Evolutionary conservation across 345 rosid genomes (phyloP).

Genomic region (Corchorus capsularis): DNA sequence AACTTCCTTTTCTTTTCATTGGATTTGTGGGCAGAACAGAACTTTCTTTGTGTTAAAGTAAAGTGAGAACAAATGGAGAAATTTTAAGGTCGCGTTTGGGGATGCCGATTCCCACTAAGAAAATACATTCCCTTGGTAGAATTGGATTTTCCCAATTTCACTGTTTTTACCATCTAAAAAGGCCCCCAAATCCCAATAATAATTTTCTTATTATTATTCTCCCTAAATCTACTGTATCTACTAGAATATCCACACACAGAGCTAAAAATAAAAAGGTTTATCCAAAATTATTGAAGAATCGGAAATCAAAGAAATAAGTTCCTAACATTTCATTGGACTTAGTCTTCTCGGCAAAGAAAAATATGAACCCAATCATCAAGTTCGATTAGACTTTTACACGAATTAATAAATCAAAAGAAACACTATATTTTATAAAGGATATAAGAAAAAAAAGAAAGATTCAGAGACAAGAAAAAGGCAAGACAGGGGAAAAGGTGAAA

Average conservation of each 20-base stretch:
- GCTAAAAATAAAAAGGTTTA: neutral
- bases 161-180: neutral
- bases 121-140: too few relatives aligned
- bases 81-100: neutral
- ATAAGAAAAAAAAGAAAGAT: neutral
- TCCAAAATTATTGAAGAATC: neutral
- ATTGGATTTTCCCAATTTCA: neutral
- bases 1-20: neutral
- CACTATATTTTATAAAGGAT: too few relatives aligned
- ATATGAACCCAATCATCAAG: neutral
- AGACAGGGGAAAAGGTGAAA: neutral
- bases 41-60: neutral
- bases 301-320: neutral
- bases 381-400: neutral
- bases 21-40: neutral
- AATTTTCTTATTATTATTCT: slow-evolving; percentile 6
- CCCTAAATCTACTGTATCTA: neutral
- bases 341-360: neutral
- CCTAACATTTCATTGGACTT: neutral
- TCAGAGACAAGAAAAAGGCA: neutral
- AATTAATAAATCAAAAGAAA: neutral
- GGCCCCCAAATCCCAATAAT: neutral
- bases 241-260: neutral
- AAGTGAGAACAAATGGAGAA: neutral
- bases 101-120: too few relatives aligned